phyloP scores from a whole-genome alignment of 2,329 filamentous ascomycete species.

The Orbilia quercus region DNA sequence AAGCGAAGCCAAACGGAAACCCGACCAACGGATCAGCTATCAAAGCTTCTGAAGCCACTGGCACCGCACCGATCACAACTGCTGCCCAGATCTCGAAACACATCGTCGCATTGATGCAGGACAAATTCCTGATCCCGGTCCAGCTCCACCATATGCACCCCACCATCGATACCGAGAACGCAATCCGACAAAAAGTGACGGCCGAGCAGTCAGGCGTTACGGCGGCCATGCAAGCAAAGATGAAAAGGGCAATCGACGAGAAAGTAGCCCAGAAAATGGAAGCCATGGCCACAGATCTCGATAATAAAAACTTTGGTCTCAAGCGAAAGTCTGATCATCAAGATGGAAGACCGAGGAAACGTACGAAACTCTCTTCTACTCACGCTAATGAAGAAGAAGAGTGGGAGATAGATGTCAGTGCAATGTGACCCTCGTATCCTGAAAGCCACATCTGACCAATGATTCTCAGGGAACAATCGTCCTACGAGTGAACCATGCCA shows the following conservation, averaged over 20 bases:
- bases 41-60: constrained; percentile 53
- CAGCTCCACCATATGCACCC: constrained; percentile 70
- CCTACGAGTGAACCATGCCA: constrained; percentile 84
- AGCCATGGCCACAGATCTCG: constrained; percentile 66
- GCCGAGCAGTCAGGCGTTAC: constrained; percentile 67
- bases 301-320: constrained; percentile 64
- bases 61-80: constrained; percentile 47
- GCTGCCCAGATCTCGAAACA: constrained; percentile 66
- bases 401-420: constrained; percentile 59
- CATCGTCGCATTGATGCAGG: constrained; percentile 69
- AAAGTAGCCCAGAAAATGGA: constrained; percentile 69
- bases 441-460: constrained; percentile 16
- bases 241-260: constrained; percentile 72
- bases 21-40: constrained; percentile 58
- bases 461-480: constrained; percentile 73
- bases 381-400: constrained; percentile 56
- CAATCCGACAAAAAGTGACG: constrained; percentile 66
- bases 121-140: constrained; percentile 76
- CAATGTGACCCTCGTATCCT: neutral
- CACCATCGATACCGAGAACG: constrained; percentile 71
- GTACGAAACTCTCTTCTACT: constrained; percentile 39
- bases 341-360: constrained; percentile 58
- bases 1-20: constrained; percentile 46
- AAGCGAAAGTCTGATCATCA: constrained; percentile 59
- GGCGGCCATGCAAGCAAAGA: constrained; percentile 72